phyloP scores from a whole-genome alignment of 441 rosid genomes.

The Euphorbia schlechtendalii region DNA sequence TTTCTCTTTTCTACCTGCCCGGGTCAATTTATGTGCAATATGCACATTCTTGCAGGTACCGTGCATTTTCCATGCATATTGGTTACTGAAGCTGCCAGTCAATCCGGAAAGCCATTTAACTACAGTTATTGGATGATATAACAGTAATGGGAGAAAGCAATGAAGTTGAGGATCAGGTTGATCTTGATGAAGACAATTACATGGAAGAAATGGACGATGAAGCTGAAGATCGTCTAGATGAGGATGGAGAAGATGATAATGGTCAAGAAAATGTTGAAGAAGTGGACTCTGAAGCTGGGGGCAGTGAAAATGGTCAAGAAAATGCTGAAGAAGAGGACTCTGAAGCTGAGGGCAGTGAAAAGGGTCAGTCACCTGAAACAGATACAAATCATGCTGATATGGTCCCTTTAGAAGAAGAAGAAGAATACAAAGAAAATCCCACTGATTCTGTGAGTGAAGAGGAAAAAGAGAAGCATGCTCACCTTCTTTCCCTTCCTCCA shows the following conservation, averaged over 20 bases:
- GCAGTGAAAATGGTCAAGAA: slow-evolving; percentile 36
- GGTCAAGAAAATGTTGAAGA: slow-evolving; percentile 53
- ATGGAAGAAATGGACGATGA: slow-evolving; percentile 93
- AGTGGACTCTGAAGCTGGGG: slow-evolving; percentile 23
- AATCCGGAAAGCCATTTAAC: too few relatives aligned
- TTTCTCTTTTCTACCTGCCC: too few relatives aligned
- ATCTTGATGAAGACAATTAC: slow-evolving; percentile 88
- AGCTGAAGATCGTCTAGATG: slow-evolving; percentile 66
- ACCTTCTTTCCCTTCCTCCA: slow-evolving; percentile 90
- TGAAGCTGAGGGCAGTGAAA: too few relatives aligned
- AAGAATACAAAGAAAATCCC: too few relatives aligned
- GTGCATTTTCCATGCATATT: slow-evolving; percentile 27
- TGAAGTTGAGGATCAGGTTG: slow-evolving; percentile 86
- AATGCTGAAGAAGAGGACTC: too few relatives aligned
- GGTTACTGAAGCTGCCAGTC: slow-evolving; percentile 26
- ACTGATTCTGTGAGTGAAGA: slow-evolving; percentile 47
- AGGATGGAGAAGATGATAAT: slow-evolving; percentile 52
- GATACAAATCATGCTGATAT: slow-evolving; percentile 32
- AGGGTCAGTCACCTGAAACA: slow-evolving; percentile 45
- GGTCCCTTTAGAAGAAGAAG: slow-evolving; percentile 43
- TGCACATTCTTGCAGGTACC: slow-evolving; percentile 22
- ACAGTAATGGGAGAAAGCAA: slow-evolving; percentile 73
- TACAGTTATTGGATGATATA: too few relatives aligned
- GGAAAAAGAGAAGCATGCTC: slow-evolving; percentile 60
- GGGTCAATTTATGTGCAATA: slow-evolving; percentile 10